These are phyloP conservation scores for Trichoderma lentiforme DNA, from an alignment of 2,329 filamentous ascomycete species.

Conservation along the genomic window DNA sequence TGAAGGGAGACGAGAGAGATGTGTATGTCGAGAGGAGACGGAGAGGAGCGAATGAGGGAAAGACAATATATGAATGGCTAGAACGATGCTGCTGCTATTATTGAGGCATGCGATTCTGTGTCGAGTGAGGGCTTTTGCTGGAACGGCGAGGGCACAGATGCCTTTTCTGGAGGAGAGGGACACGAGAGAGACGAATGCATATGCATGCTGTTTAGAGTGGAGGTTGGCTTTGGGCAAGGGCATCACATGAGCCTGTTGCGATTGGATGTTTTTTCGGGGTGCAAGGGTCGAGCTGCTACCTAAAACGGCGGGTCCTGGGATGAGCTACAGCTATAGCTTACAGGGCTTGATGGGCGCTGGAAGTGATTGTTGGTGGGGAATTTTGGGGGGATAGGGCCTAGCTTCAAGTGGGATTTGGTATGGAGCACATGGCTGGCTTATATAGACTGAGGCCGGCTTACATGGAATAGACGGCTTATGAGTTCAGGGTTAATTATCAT, in stretches of 20 bases:
- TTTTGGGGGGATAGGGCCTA: background rate
- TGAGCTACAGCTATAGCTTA: constrained; percentile 2
- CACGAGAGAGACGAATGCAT: background rate
- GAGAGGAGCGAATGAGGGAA: background rate
- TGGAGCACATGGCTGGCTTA: background rate
- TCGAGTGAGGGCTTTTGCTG: background rate
- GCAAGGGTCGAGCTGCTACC: background rate
- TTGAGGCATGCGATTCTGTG: background rate
- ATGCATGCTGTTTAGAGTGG: background rate
- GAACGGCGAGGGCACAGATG: background rate
- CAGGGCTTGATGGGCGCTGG: background rate
- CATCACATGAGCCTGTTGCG: background rate
- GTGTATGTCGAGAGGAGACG: background rate
- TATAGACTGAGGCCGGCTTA: background rate
- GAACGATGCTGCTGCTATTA: background rate
- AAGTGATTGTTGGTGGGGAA: background rate
- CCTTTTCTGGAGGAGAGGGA: background rate
- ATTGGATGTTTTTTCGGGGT: background rate
- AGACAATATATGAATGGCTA: background rate
- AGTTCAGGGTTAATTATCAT: background rate
- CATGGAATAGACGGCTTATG: background rate
- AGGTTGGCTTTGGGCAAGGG: background rate
- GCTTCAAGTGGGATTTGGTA: background rate
- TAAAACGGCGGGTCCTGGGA: background rate
- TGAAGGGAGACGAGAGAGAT: background rate